Conservation (phyloP, 345 rosid genomes). For the Heritiera littoralis region DNA sequence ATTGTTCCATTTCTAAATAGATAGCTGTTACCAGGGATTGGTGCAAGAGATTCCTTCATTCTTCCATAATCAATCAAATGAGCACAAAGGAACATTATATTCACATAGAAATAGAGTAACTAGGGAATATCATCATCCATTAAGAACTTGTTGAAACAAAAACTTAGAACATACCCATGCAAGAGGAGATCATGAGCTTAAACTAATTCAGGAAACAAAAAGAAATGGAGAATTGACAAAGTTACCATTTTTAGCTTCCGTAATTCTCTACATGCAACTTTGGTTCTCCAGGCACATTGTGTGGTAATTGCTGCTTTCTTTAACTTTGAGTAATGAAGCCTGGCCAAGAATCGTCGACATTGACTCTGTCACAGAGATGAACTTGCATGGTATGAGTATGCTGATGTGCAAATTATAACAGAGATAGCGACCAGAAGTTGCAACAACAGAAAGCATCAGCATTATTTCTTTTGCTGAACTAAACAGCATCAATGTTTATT, state of each 20-base stretch:
- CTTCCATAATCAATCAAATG: background rate
- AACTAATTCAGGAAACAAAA: slow-evolving; percentile 13
- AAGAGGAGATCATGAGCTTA: slow-evolving; percentile 16
- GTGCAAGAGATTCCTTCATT: background rate
- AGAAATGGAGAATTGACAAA: slow-evolving; percentile 5
- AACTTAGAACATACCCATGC: background rate
- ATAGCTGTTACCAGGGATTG: background rate
- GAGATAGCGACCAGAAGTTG: background rate
- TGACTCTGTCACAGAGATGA: slow-evolving; percentile 57
- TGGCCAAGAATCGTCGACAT: slow-evolving; percentile 63
- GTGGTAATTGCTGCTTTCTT: slow-evolving; percentile 70
- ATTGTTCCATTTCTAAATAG: background rate
- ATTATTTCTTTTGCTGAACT: slow-evolving; percentile 8
- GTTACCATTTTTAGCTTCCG: slow-evolving; percentile 77
- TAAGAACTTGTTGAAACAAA: background rate
- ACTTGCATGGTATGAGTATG: background rate
- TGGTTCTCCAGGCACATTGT: slow-evolving; percentile 85
- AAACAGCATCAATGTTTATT: background rate
- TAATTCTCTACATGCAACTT: slow-evolving; percentile 72
- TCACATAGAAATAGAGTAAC: background rate
- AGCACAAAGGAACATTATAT: background rate
- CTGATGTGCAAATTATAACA: background rate
- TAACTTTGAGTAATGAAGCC: slow-evolving; percentile 37
- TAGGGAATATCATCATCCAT: background rate
- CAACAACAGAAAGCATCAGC: slow-evolving; percentile 2